A percentile compares a stretch with the other conserved stretches of the same genome.
Conservation (phyloP, 495 filamentous ascomycete species). For the Penicillium bialowiezense region DNA sequence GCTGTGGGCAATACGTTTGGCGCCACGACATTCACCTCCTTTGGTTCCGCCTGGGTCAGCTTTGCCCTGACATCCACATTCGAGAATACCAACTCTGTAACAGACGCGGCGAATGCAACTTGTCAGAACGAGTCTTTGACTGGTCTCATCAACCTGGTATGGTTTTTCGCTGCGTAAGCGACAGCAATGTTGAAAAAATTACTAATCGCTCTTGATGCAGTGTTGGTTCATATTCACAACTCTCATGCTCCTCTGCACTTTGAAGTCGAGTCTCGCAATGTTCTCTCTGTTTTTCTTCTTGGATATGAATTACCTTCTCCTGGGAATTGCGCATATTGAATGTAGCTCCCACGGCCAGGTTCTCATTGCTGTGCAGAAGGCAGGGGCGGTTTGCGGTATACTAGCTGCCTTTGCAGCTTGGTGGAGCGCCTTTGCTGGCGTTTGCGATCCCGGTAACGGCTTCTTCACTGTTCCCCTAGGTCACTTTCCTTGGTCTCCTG, state of each 20-base stretch:
- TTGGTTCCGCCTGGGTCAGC: conserved; percentile 89
- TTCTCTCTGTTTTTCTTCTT: conserved; percentile 83
- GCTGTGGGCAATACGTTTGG: conserved; percentile 88
- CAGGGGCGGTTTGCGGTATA: conserved; percentile 75
- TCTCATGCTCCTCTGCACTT: conserved; percentile 73
- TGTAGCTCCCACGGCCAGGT: conserved; percentile 32
- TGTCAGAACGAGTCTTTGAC: conserved; percentile 55
- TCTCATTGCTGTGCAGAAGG: conserved; percentile 52
- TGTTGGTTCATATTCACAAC: conserved; percentile 92
- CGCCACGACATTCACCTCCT: conserved; percentile 88
- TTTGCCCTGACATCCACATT: conserved; percentile 78
- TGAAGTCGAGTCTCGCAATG: conserved; percentile 85
- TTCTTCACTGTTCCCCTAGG: conserved; percentile 84
- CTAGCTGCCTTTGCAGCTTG: conserved; percentile 79
- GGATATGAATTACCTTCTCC: conserved; percentile 69
- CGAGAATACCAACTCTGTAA: conserved; percentile 53
- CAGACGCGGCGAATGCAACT: conserved; percentile 27
- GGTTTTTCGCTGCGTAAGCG: not conserved
- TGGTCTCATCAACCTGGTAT: conserved; percentile 72
- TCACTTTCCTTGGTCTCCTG: conserved; percentile 78
- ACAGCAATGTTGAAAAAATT: not conserved
- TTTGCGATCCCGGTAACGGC: conserved; percentile 67
- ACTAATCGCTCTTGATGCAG: conserved; percentile 19
- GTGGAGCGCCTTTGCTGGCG: conserved; percentile 88
- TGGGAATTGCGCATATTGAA: conserved; percentile 64